phyloP scores from a whole-genome alignment of 208 protist genomes.

The Leishmania braziliensis region DNA sequence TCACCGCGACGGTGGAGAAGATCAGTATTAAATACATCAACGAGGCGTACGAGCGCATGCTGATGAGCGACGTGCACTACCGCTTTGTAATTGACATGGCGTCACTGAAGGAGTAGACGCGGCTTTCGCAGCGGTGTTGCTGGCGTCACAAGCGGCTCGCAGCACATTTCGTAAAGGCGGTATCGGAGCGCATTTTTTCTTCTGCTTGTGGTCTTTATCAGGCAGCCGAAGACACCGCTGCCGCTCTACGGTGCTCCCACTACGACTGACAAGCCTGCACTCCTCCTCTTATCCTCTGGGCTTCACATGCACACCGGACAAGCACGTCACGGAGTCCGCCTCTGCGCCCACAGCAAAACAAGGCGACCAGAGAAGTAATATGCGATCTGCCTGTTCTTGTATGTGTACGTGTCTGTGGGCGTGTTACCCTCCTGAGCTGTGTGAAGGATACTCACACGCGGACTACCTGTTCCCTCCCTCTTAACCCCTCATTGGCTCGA shows the following conservation, averaged over 20 bases:
- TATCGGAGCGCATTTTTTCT: not conserved
- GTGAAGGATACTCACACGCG: not conserved
- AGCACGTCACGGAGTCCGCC: not conserved
- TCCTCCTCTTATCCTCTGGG: not conserved
- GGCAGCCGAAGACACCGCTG: not conserved
- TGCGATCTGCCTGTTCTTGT: not conserved
- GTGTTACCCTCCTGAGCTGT: not conserved
- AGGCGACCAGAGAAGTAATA: not conserved
- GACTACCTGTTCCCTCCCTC: not conserved
- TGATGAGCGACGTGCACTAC: slow-evolving; percentile 70
- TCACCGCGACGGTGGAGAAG: slow-evolving; percentile 65
- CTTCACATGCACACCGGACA: too few relatives aligned
- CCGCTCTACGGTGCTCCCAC: not conserved
- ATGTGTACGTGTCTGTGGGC: not conserved
- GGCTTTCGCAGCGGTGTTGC: too few relatives aligned
- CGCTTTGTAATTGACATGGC: slow-evolving; percentile 82
- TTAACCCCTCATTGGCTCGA: not conserved
- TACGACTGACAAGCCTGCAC: too few relatives aligned
- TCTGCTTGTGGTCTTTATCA: not conserved
- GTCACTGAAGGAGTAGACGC: slow-evolving; percentile 34
- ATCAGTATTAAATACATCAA: slow-evolving; percentile 75
- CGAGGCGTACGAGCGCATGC: slow-evolving; percentile 67
- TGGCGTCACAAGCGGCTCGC: too few relatives aligned
- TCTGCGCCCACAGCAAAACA: not conserved
- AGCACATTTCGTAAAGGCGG: not conserved